A percentile compares a stretch with the other conserved stretches of the same genome.
These are phyloP conservation scores for Copromyces sp. DNA, from an alignment of 495 filamentous ascomycete species.

Conservation along the genomic window DNA sequence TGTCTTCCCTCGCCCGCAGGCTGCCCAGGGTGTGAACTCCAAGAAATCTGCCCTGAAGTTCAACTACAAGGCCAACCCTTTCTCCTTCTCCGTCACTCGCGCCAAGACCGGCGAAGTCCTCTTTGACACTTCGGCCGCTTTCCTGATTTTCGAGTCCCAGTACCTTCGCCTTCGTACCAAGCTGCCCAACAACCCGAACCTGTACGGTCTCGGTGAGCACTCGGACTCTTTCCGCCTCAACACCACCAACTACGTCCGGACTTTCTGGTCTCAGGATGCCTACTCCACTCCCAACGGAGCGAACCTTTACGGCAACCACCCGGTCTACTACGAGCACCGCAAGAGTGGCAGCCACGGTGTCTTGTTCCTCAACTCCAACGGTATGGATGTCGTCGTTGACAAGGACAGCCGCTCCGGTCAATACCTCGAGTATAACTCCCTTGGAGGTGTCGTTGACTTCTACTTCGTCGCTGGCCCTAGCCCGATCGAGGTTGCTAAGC, in stretches of 20 bases:
- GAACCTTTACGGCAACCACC: constrained; percentile 81
- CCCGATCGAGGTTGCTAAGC: constrained; percentile 58
- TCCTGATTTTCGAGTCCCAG: constrained; percentile 69
- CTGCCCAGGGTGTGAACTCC: constrained; percentile 8
- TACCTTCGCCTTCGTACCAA: constrained; percentile 63
- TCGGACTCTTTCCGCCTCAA: constrained; percentile 62
- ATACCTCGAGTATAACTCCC: constrained; percentile 74
- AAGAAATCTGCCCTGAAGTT: constrained; percentile 49
- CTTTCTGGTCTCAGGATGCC: constrained; percentile 70
- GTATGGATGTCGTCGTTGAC: constrained; percentile 81
- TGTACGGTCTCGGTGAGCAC: constrained; percentile 78
- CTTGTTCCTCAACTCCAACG: constrained; percentile 73
- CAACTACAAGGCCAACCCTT: constrained; percentile 54
- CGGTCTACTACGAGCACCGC: constrained; percentile 76
- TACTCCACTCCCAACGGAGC: constrained; percentile 40
- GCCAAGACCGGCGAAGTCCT: constrained; percentile 55
- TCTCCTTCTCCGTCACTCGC: constrained; percentile 65
- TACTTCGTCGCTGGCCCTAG: constrained; percentile 72
- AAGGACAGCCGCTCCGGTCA: constrained; percentile 49
- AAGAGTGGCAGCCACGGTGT: constrained; percentile 65
- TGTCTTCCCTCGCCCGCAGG: constrained; percentile 54
- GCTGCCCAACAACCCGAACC: constrained; percentile 55
- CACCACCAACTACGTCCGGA: constrained; percentile 66
- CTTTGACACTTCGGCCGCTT: constrained; percentile 63
- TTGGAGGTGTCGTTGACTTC: constrained; percentile 75